A percentile compares a stretch with the other conserved stretches of the same genome.
These are phyloP conservation scores for Clonostachys solani DNA, from an alignment of 2,329 filamentous ascomycete genomes.

Conservation along the genomic window DNA sequence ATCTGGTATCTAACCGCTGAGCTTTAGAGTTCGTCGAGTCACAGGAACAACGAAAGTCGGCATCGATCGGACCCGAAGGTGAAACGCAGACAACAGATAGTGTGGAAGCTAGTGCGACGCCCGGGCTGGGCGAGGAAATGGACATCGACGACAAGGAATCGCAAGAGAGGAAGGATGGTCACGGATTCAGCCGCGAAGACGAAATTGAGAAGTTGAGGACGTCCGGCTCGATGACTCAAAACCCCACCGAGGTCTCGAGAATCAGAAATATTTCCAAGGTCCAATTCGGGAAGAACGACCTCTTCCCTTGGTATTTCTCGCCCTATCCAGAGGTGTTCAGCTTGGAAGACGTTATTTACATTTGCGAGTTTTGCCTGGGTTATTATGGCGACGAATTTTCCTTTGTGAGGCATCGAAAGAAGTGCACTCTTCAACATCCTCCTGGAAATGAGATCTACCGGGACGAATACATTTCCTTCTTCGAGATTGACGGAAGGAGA, in stretches of 20 bases:
- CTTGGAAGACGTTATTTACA: constrained; percentile 85
- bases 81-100: constrained; percentile 39
- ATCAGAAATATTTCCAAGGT: constrained; percentile 93
- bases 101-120: constrained; percentile 37
- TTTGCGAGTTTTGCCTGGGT: constrained; percentile 94
- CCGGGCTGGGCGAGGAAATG: constrained; percentile 43
- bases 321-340: constrained; percentile 90
- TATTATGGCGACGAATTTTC: constrained; percentile 84
- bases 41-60: constrained; percentile 38
- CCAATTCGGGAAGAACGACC: constrained; percentile 86
- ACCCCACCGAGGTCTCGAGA: constrained; percentile 91
- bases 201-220: constrained; percentile 96
- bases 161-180: constrained; percentile 41
- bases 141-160: constrained; percentile 48
- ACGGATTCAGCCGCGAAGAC: constrained; percentile 72
- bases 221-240: constrained; percentile 97
- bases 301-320: constrained; percentile 99
- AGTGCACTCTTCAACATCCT: constrained; percentile 88
- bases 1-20: too few relatives aligned
- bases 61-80: constrained; percentile 32
- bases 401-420: constrained; percentile 80
- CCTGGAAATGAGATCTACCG: constrained; percentile 98
- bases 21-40: constrained; percentile 41
- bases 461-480: constrained; percentile 90
- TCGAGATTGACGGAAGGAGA: constrained; percentile 91